Conservation (phyloP, 129 eudicot species). For the Ambrosia trifida region DNA sequence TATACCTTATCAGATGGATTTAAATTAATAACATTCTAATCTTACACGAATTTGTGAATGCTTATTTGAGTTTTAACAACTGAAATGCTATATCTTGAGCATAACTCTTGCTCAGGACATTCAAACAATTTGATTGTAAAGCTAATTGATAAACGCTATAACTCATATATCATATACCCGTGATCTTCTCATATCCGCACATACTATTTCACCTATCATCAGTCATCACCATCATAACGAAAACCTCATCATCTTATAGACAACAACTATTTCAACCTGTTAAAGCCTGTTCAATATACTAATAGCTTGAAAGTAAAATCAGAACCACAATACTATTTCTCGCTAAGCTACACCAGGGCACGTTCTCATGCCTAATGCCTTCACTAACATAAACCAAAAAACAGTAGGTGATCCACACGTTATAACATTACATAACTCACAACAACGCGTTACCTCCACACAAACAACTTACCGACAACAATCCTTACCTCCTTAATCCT, state of each 20-base stretch:
- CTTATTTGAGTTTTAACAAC: no score
- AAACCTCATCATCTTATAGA: neutral
- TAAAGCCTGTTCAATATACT: neutral
- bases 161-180: neutral
- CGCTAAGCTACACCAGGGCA: neutral
- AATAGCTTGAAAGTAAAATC: neutral
- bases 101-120: neutral
- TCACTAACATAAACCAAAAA: neutral
- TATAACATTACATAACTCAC: neutral
- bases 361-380: neutral
- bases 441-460: neutral
- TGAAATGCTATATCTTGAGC: no score
- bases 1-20: no score
- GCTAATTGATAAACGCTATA: neutral
- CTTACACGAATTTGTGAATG: no score
- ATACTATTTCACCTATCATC: neutral
- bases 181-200: neutral
- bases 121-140: no score
- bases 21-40: no score
- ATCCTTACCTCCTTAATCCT: neutral
- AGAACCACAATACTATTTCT: neutral
- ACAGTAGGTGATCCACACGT: neutral
- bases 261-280: neutral
- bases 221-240: neutral
- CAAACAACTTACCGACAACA: neutral